Base-by-base conservation (phyloP, 257 asterid genomes). In the Jacaranda copaia region DNA sequence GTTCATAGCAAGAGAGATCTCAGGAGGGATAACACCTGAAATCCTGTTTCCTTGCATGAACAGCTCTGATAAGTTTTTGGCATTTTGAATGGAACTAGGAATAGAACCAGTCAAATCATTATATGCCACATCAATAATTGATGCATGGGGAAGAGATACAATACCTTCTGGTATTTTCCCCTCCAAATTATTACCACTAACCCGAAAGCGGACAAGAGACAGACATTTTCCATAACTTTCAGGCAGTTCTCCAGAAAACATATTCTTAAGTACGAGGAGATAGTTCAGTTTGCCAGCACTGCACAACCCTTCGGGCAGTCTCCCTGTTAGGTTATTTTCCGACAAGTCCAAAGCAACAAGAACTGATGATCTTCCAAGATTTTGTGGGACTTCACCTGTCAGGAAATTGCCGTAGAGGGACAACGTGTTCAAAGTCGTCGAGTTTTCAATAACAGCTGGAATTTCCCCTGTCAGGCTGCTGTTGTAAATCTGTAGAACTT, bases 41-140 rank as follows among this genome's bases (percentile, higher is more conserved):
- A 96, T 76, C 80, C 80, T 83, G 81, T 96, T 96, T 13, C 91
- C 89, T 65, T 90, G 97, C 88, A 96, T 71, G 85, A 93, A 84
- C 45, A 96, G 80, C 75, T 96, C 96, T 3, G 99, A 93, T 62
- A 96, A 82, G 35, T 95, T 95, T 39, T 73, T 86, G 1, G 98
- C 98, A 70, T 83, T 74, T 35, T 61, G 79, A 57, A 95, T 81
- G 7, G 69, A 69, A 70, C 38, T 63, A 3, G 97, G 75, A 38
- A 95, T 86, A 2, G 88, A 79, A 52, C 98, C 97, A 8, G 42
- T 81, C 51, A 95, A 78, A 40, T 78, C 70, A 79, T 95, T 95
- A 58, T 86, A 73, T 0, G 85, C 85, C 70, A 95, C 63, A 58
- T 95, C 99, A 51, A 95, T 81, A 20, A 95, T 93, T 0, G 90